Evolutionary conservation across 768 basidiomycete genomes (phyloP), one percentile per base, ranked within the genome.

Genomic region (Kwoniella botswanensis): DNA sequence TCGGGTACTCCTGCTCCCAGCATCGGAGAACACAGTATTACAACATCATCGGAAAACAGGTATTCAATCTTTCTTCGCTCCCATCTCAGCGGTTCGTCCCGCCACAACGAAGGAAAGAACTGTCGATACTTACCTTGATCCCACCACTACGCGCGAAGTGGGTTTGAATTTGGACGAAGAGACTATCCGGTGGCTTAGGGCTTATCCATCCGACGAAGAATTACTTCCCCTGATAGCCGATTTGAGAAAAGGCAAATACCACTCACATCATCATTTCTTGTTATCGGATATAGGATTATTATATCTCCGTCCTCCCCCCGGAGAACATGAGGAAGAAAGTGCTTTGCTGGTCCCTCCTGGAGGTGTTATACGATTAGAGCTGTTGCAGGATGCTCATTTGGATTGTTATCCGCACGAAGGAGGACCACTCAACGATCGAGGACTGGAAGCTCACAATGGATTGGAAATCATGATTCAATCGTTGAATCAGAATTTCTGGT

Each of bases 271-370:
- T n/a, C 15, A 81, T 64, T 81, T 81, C 66, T 54, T 81, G n/a
- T 58, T 81, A 3, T 74, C 73, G 17, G 77, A 79, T 13, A 72
- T 79, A 17, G 79, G 79, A 24, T 65, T 81, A n/a, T 65, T 81
- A 29, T 81, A 81, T 53, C 72, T 79, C 24, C 71, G 73, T 21
- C 74, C 77, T 4, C 58, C 67, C 3, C 58, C 70, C 12, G 68
- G 55, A 17, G 43, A 21, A 0, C 58, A 65, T 24, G 12, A n/a
- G 4, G 67, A 71, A 26, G 65, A 63, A 17, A 61, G 63, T 22
- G 78, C 78, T 3, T 55, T 79, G 21, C 69, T 81, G 1, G 74
- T 81, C 7, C 79, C 79, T 22, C 79, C 79, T 1, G 29, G 53
- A 6, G 79, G 79, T 10, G 63, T 59, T 22, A 76, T 81, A 53